These are phyloP conservation scores for Brettanomyces custersianus DNA, from an alignment of 805 yeast species.

Conservation along the genomic window DNA sequence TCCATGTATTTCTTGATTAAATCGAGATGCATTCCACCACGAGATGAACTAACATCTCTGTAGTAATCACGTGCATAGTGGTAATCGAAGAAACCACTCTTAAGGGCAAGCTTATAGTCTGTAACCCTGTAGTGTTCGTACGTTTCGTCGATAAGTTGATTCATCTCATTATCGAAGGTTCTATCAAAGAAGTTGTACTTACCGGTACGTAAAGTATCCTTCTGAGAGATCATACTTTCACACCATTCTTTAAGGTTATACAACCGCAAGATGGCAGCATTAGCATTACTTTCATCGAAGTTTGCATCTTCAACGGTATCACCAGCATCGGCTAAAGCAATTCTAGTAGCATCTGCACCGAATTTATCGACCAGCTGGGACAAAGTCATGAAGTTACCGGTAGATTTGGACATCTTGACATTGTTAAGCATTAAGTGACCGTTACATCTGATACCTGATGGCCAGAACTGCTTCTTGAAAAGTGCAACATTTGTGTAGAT, in stretches of 20 bases:
- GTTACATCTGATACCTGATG: slow-evolving; percentile 85
- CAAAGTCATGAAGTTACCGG: slow-evolving; percentile 94
- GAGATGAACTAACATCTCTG: slow-evolving; percentile 59
- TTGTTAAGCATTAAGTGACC: slow-evolving; percentile 94
- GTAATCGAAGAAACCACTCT: slow-evolving; percentile 86
- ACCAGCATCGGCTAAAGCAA: slow-evolving; percentile 98
- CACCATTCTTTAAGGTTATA: slow-evolving; percentile 93
- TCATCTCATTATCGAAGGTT: slow-evolving; percentile 93
- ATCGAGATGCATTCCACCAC: slow-evolving; percentile 71
- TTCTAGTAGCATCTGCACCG: slow-evolving; percentile 96
- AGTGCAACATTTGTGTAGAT: slow-evolving; percentile 88
- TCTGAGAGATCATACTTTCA: slow-evolving; percentile 57
- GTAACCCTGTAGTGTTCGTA: slow-evolving; percentile 62
- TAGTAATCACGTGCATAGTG: slow-evolving; percentile 94
- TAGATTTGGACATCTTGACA: slow-evolving; percentile 95
- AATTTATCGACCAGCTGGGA: slow-evolving; percentile 76
- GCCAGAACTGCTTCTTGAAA: slow-evolving; percentile 90
- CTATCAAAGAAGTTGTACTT: slow-evolving; percentile 64
- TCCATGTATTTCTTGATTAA: slow-evolving; percentile 77
- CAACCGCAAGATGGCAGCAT: slow-evolving; percentile 92
- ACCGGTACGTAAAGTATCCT: slow-evolving; percentile 49
- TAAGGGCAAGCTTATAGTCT: slow-evolving; percentile 81
- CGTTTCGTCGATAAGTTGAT: slow-evolving; percentile 65
- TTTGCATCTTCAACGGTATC: slow-evolving; percentile 96
- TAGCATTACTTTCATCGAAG: slow-evolving; percentile 92